Conservation (phyloP, 2,329 filamentous ascomycete species). For the Epichloe gansuensis region DNA sequence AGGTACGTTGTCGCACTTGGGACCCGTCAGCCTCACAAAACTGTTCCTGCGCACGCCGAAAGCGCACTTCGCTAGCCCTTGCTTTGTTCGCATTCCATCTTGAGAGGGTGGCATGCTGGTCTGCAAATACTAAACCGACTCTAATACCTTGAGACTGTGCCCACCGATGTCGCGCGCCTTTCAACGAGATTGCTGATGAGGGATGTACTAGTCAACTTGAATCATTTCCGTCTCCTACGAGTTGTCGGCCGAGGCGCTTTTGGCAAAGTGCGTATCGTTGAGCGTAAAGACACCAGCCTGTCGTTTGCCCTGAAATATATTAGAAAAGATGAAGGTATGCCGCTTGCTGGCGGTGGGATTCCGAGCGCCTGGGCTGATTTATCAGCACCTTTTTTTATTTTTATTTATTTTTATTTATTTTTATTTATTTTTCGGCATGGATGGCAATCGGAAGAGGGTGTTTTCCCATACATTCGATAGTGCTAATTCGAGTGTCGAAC, state of each 20-base stretch:
- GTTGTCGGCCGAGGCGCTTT: conserved; percentile 97
- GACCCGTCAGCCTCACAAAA: conserved; percentile 6
- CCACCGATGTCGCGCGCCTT: neutral
- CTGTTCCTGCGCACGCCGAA: neutral
- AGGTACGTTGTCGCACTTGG: conserved; percentile 41
- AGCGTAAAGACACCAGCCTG: conserved; percentile 86
- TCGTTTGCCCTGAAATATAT: conserved; percentile 98
- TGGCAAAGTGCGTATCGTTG: conserved; percentile 96
- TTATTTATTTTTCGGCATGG: too few relatives aligned
- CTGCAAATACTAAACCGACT: too few relatives aligned
- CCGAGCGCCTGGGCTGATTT: neutral
- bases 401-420: too few relatives aligned
- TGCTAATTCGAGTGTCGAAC: neutral
- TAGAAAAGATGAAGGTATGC: conserved; percentile 87
- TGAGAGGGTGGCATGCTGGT: too few relatives aligned
- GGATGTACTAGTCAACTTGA: conserved; percentile 64
- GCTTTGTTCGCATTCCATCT: too few relatives aligned
- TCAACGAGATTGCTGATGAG: neutral
- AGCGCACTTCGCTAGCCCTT: neutral
- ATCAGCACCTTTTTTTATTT: too few relatives aligned
- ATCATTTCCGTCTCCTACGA: conserved; percentile 88
- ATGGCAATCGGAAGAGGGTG: neutral
- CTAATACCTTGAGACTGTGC: neutral
- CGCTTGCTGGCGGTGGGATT: neutral
- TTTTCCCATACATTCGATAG: neutral